These are phyloP conservation scores for Cercospora sp. DNA, from an alignment of 2,329 filamentous ascomycete genomes.

Conservation along the genomic window DNA sequence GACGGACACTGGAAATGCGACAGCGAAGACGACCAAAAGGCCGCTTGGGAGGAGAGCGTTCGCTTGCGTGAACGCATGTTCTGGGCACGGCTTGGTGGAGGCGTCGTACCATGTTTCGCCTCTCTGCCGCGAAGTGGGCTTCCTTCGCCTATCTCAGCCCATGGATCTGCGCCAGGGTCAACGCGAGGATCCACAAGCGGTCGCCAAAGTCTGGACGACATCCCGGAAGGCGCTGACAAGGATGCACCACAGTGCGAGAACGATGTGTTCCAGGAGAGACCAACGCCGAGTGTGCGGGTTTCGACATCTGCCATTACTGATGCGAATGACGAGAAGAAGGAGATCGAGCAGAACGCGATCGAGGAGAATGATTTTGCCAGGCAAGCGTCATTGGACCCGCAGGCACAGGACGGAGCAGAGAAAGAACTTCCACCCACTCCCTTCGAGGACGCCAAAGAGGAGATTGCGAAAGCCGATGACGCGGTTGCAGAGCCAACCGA, in stretches of 20 bases:
- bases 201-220: slow-evolving; percentile 27
- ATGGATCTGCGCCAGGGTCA: slow-evolving; percentile 6
- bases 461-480: slow-evolving; percentile 8
- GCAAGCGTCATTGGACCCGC: slow-evolving; percentile 9
- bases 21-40: slow-evolving; percentile 77
- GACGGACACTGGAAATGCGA: slow-evolving; percentile 89
- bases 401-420: slow-evolving; percentile 15
- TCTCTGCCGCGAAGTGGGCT: slow-evolving; percentile 14
- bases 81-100: slow-evolving; percentile 89
- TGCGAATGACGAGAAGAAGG: slow-evolving; percentile 1
- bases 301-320: not conserved
- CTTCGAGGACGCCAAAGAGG: slow-evolving; percentile 28
- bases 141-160: slow-evolving; percentile 19
- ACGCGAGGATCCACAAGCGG: slow-evolving; percentile 10
- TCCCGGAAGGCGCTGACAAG: slow-evolving; percentile 21
- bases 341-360: slow-evolving; percentile 9
- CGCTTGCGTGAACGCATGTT: slow-evolving; percentile 92
- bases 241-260: not conserved
- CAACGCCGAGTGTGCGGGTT: slow-evolving; percentile 8
- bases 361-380: not conserved
- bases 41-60: slow-evolving; percentile 93
- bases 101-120: slow-evolving; percentile 69
- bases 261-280: slow-evolving; percentile 7
- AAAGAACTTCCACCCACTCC: slow-evolving; percentile 20
- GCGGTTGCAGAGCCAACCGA: slow-evolving; percentile 4